Evolutionary conservation across 2,329 filamentous ascomycete species (phyloP), one percentile per base, ranked within the genome.

Genomic region (Sporothrix globosa): DNA sequence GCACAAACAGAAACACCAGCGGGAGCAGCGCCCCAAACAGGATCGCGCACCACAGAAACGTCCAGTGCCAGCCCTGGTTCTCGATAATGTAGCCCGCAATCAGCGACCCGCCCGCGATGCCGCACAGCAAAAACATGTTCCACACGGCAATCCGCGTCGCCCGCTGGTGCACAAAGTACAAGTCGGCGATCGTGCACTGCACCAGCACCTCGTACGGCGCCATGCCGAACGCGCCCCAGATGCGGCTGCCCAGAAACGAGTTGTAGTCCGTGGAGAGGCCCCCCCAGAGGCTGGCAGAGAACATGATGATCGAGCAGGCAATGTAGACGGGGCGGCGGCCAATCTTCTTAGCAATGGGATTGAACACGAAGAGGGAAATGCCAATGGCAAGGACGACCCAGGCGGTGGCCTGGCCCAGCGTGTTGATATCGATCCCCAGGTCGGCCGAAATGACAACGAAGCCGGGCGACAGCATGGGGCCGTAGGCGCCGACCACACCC

Each of bases 201-300:
- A 87, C 83, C 6, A 87, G 76, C 2, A 84, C 81, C 73, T 87
- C 85, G 70, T 82, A 83, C 0, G 84, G 81, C 0, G 83, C 83
- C 82, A 85, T 85, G 4, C 83, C 83, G 5, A 86, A 75, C 4
- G 81, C 84, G 5, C 80, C 80, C 27, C 85, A 77, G 46, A 85
- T 79, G 14, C 83, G 79, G 67, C 81, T 82, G 4, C 78, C 83
- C 0, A 85, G 75, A 72, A 86, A 84, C 11, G 80, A 82, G 39
- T 73, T 73, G 73, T 85, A 85, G 69, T 78, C 77, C 34, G 80
- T 79, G 19, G 82, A 79, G 1, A 80, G 76, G 1, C 81, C 80
- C 41, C 82, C 81, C 84, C 84, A 86, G 63, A 86, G 79, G 60
- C 79, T 82, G 5, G 81, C 81, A 0, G 79, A 79, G 63, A 86